A percentile compares a stretch with the other conserved stretches of the same genome.
phyloP scores from a whole-genome alignment of 371 early-diverging fungal genomes.

The Amoeboradix gromovi region DNA sequence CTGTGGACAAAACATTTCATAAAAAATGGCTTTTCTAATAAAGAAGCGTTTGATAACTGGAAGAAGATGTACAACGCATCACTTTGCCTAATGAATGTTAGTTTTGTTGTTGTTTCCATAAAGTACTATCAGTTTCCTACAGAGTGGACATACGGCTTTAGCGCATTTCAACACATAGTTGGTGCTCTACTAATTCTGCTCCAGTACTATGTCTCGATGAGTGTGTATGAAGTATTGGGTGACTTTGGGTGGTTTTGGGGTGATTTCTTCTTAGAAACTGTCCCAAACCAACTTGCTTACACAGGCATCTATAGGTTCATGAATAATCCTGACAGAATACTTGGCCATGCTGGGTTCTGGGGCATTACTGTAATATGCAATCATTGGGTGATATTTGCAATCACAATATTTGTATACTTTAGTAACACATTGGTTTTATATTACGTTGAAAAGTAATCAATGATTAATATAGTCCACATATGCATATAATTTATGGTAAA shows the following conservation, averaged over 20 bases:
- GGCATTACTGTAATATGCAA: conserved; percentile 53
- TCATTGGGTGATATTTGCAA: conserved; percentile 34
- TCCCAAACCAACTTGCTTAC: conserved; percentile 9
- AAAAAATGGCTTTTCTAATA: conserved; percentile 47
- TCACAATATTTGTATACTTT: conserved; percentile 29
- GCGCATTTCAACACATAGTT: conserved; percentile 37
- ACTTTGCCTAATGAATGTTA: conserved; percentile 48
- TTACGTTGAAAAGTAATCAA: conserved; percentile 31
- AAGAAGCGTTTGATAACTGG: conserved; percentile 74
- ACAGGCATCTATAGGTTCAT: conserved; percentile 23
- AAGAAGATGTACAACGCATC: conserved; percentile 70
- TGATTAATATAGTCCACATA: conserved; percentile 24
- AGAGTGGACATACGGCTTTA: conserved; percentile 31
- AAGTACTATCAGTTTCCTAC: conserved; percentile 37
- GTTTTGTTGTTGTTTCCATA: conserved; percentile 22
- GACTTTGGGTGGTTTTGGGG: conserved; percentile 73
- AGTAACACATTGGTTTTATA: conserved; percentile 19
- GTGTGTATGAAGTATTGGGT: conserved; percentile 58
- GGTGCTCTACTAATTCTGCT: conserved; percentile 40
- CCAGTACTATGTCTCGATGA: conserved; percentile 51
- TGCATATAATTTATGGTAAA: conserved; percentile 10
- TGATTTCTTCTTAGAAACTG: conserved; percentile 50
- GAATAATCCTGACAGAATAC: conserved; percentile 58
- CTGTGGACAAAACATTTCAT: conserved; percentile 68
- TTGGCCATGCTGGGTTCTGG: conserved; percentile 45